Base-by-base conservation (phyloP, 768 basidiomycete species). In the Suillus luteus region DNA sequence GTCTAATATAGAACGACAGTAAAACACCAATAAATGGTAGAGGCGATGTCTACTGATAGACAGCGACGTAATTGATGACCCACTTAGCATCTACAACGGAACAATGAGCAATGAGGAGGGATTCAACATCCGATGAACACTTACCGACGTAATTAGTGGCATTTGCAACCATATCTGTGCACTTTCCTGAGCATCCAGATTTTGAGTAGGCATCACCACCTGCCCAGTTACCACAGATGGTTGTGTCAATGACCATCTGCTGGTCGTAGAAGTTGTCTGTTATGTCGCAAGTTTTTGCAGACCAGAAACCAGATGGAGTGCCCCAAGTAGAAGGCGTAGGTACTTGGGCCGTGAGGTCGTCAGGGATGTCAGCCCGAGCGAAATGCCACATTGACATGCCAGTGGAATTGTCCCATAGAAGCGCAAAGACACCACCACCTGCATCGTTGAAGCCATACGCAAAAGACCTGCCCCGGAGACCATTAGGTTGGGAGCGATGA, bases 331-430 rank as follows among this genome's bases (percentile, higher is more conserved):
- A 66, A 2, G 86, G 86, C 54, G 80, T 72, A 1, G 85, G 87
- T 6, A 68, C 68, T 62, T 77, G 69, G 24, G 70, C 70, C 8
- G 73, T 75, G 71, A 88, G 83, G 69, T 88, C 85, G 5, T 62
- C 64, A 9, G 87, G 87, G 41, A 88, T 82, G 17, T 78, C 70
- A 33, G 67, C 65, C n/a, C 87, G 80, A 8, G 81, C 51, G 75
- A 88, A 88, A 66, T 79, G 80, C 84, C 85, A 88, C 24, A 85
- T 75, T 62, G 76, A 81, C 72, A 88, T 85, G 19, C 85, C 86
- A 0, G 71, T 46, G 8, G 51, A 9, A 46, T 64, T 63, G 55
- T 86, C 80, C 83, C 86, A 87, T n/a, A 82, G 68, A 66, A 86
- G 81, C 1, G 80, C 86, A 63, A 75, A 87, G n/a, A 87, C 84